Evolutionary conservation across 1,284 basidiomycete species (phyloP).

Genomic region (Ceratobasidium sp.): DNA sequence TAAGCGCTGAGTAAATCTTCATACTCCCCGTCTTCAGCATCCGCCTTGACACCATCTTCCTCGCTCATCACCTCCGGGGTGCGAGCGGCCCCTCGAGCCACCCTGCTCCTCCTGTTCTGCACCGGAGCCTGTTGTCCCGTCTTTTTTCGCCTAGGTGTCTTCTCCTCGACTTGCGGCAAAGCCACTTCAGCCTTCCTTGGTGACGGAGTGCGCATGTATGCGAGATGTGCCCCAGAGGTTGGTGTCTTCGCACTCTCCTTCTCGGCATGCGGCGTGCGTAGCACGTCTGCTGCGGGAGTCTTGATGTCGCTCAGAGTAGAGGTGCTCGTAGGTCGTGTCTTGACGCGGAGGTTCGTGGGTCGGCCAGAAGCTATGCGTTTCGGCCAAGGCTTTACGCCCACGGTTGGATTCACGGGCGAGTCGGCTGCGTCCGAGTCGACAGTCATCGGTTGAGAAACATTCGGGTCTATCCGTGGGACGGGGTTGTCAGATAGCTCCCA

Average conservation of each 20-base stretch:
- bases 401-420: slow-evolving; percentile 23
- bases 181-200: slow-evolving; percentile 1
- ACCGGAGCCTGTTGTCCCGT: slow-evolving; percentile 14
- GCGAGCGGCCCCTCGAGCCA: slow-evolving; percentile 6
- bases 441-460: slow-evolving; percentile 16
- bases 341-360: slow-evolving; percentile 30
- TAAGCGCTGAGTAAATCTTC: slow-evolving; percentile 49
- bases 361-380: slow-evolving; percentile 33
- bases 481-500: slow-evolving; percentile 42
- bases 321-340: slow-evolving; percentile 23
- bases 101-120: slow-evolving; percentile 26
- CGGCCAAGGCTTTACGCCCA: slow-evolving; percentile 9
- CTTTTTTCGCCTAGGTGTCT: slow-evolving; percentile 31
- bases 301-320: slow-evolving; percentile 16
- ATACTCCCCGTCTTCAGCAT: slow-evolving; percentile 51
- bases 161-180: slow-evolving; percentile 31
- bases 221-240: slow-evolving; percentile 8
- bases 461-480: slow-evolving; percentile 32
- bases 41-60: slow-evolving; percentile 50
- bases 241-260: slow-evolving; percentile 26
- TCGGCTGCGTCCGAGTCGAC: slow-evolving; percentile 40
- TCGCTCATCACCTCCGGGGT: slow-evolving; percentile 48
- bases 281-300: slow-evolving; percentile 11
- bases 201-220: slow-evolving; percentile 13
- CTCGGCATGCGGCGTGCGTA: slow-evolving; percentile 34